Evolutionary conservation across 1,139 yeast genomes (phyloP).

Genomic region (Zygosaccharomyces pseudobailii): DNA sequence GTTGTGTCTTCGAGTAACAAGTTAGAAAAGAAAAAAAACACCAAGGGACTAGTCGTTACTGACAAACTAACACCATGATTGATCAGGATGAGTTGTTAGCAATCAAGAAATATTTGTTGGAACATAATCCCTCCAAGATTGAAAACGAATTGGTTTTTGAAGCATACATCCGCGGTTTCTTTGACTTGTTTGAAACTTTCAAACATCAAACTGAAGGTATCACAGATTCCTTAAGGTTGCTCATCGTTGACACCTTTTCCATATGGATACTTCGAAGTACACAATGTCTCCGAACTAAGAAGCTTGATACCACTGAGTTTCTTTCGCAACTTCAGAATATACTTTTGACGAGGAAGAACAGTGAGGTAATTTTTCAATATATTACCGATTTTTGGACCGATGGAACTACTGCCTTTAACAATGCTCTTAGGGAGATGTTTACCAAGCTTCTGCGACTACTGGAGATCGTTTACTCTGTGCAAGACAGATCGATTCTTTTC

Average conservation of each 20-base stretch:
- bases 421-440: slow-evolving; percentile 59
- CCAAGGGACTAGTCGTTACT: too few relatives aligned
- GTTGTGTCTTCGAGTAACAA: not conserved
- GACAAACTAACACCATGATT: not conserved
- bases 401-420: slow-evolving; percentile 64
- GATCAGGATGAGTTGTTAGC: not conserved
- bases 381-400: slow-evolving; percentile 67
- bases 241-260: slow-evolving; percentile 56
- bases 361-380: slow-evolving; percentile 45
- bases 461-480: slow-evolving; percentile 25
- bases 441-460: slow-evolving; percentile 45
- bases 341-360: slow-evolving; percentile 26
- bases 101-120: slow-evolving; percentile 12
- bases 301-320: slow-evolving; percentile 12
- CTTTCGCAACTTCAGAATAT: slow-evolving; percentile 18
- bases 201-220: slow-evolving; percentile 8
- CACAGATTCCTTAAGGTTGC: slow-evolving; percentile 32
- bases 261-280: slow-evolving; percentile 56
- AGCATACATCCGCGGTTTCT: slow-evolving; percentile 9
- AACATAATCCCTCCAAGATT: slow-evolving; percentile 17
- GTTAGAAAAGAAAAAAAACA: too few relatives aligned
- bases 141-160: slow-evolving; percentile 6
- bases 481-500: slow-evolving; percentile 29
- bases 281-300: slow-evolving; percentile 19
- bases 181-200: slow-evolving; percentile 7